Conservation (phyloP, 2,329 filamentous ascomycete genomes). For the Neofusicoccum ribis region DNA sequence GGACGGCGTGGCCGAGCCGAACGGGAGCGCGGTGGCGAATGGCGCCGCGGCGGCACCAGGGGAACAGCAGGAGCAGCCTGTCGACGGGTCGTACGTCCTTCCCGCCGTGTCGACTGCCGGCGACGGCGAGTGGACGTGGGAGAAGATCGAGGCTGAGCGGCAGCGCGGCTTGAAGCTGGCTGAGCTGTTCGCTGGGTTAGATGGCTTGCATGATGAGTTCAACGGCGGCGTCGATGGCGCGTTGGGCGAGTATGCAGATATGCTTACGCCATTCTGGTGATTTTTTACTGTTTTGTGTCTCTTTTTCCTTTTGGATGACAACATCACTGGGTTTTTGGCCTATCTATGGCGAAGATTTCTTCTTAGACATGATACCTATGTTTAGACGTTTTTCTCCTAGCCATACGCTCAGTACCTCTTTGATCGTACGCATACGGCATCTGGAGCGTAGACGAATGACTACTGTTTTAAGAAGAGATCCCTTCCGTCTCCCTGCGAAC, state of each 20-base stretch:
- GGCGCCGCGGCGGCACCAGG: too few species aligned
- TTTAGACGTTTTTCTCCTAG: not conserved
- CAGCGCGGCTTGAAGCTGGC: slow-evolving; percentile 56
- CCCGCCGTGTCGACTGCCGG: slow-evolving; percentile 31
- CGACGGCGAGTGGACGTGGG: slow-evolving; percentile 57
- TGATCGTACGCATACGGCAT: too few species aligned
- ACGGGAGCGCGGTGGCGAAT: slow-evolving; percentile 6
- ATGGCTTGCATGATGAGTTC: slow-evolving; percentile 55
- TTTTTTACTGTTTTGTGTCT: not conserved
- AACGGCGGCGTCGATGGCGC: slow-evolving; percentile 43
- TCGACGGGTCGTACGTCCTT: slow-evolving; percentile 20
- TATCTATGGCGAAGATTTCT: not conserved
- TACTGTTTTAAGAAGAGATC: too few species aligned
- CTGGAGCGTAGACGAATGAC: too few species aligned
- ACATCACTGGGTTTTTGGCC: not conserved
- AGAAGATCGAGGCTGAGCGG: slow-evolving; percentile 60
- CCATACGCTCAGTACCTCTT: too few species aligned
- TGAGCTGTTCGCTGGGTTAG: slow-evolving; percentile 55
- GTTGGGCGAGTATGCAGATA: slow-evolving; percentile 45
- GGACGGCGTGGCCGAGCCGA: slow-evolving; percentile 25
- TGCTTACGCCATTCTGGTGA: slow-evolving; percentile 25
- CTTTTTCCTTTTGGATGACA: not conserved
- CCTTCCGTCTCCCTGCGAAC: too few species aligned
- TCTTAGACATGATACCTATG: slow-evolving; percentile 8
- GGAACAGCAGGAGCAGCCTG: not conserved